Conservation (phyloP, 257 asterid species). For the Scutellaria galericulata region DNA sequence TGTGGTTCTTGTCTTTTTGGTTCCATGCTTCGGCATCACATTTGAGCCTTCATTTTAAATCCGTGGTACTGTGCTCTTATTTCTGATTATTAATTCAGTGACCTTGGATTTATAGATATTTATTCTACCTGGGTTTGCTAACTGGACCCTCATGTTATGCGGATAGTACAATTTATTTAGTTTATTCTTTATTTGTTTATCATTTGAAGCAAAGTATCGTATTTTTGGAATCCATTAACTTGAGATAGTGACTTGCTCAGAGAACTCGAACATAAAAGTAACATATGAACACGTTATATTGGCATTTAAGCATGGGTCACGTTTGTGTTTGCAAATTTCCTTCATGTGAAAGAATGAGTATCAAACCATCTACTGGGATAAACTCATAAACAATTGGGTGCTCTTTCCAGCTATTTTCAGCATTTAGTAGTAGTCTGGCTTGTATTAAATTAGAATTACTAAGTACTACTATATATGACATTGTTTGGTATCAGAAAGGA, state of each 20-base stretch:
- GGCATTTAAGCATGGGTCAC: conserved; percentile 24
- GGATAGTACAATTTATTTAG: not conserved
- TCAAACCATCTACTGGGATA: conserved; percentile 25
- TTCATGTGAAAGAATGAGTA: conserved; percentile 2
- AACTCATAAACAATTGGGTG: conserved; percentile 5
- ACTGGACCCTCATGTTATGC: conserved; percentile 4
- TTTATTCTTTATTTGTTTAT: conserved; percentile 13
- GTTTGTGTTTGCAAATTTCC: conserved; percentile 1
- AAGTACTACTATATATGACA: not conserved
- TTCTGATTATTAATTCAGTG: conserved; percentile 9
- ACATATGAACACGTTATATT: not conserved
- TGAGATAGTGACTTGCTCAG: conserved; percentile 22
- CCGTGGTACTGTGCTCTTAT: conserved; percentile 3
- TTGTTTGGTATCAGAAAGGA: conserved; percentile 1
- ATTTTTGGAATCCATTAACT: conserved; percentile 9
- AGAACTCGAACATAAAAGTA: conserved; percentile 11
- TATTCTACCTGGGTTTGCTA: conserved; percentile 18
- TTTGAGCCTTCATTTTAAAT: conserved; percentile 27
- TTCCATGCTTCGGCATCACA: conserved; percentile 18
- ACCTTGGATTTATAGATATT: conserved; percentile 19
- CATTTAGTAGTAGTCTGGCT: conserved; percentile 21
- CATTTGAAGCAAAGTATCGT: conserved; percentile 27
- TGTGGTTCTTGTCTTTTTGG: not conserved
- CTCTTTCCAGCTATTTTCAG: conserved; percentile 20
- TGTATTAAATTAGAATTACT: not conserved